Base-by-base conservation (phyloP, 805 yeast species). In the Crinitomyces ghanaensis region DNA sequence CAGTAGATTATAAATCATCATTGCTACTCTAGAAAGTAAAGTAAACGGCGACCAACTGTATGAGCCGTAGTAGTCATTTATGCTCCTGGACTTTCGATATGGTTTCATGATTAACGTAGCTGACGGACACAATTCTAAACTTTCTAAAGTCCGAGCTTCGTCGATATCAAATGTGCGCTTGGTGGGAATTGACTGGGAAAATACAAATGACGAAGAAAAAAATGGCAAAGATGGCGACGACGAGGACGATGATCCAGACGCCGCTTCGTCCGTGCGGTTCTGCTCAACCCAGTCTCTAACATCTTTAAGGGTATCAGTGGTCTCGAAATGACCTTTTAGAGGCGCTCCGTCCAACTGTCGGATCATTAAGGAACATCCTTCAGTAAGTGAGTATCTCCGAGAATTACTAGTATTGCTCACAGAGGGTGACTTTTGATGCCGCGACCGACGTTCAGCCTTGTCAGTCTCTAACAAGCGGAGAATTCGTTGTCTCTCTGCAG, bases 101-200 rank as follows among this genome's bases (percentile, higher is more conserved):
- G 91, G 86, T 48, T 80, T 79, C 42, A 85, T 59, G 16, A 82
- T 74, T 30, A 85, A 54, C 0, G 79, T 82, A 7, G 93, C 76
- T 37, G 93, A 63, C 2, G 88, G 86, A 11, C 70, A 65, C 33
- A 85, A 58, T 15, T 72, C 74, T 35, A 85, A 59, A 3, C 62
- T 66, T 17, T 50, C 51, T 24, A 85, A 58, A 2, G 73, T 56
- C 38, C 57, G 56, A 36, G 65, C 63, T 44, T 84, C 88, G 31
- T 77, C 79, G 0, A 72, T 68, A 3, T 74, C 58, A 39, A 77
- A 84, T 0, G 77, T 69, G 4, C 71, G 64, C 37, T 80, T 67
- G n/a, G n/a, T 28, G 14, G 83, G 86, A 29, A 72, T 61, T 4
- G 65, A 63, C 33, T 67, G 66, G 36, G 56, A 63, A 35, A 75